Base-by-base conservation (phyloP, 163 green algal species). In the Scenedesmus sp. region DNA sequence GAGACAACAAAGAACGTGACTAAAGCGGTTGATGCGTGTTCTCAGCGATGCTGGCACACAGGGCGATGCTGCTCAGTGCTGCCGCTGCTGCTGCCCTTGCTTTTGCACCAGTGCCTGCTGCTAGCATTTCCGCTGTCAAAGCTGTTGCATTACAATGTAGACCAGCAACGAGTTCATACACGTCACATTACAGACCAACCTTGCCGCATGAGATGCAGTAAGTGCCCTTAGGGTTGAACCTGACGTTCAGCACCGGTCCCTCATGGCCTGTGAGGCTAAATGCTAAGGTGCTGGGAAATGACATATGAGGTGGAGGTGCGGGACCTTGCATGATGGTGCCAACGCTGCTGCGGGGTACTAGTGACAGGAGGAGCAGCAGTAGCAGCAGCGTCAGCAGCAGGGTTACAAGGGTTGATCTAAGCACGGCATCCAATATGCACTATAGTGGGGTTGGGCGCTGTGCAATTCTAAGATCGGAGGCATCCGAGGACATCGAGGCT, bases 141-240 rank as follows among this genome's bases (percentile, higher is more conserved):
- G 2, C 10, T 18, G 30, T 40, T n/a, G n/a, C n/a, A n/a, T n/a
- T n/a, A n/a, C n/a, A n/a, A n/a, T n/a, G n/a, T n/a, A n/a, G n/a
- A n/a, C n/a, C n/a, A n/a, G n/a, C n/a, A n/a, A n/a, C n/a, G n/a
- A n/a, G n/a, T n/a, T n/a, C n/a, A n/a, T n/a, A n/a, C n/a, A n/a
- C n/a, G n/a, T n/a, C n/a, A n/a, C n/a, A n/a, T n/a, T n/a, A n/a
- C n/a, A n/a, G n/a, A 35, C 93, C 20, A 68, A 97, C 97, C 95
- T 98, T 98, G 81, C 97, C 97, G 51, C 96, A 96, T 3, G 96
- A 96, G 0, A 99, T 40, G 93, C 94, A 97, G 93, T 99, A 99
- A 7, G 94, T 97, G 49, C 97, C 98, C 16, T 93, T 83, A 0
- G 37, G 81, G 93, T 98, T 99, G 95, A 99, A 99, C 16, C 96